These are phyloP conservation scores for Metroxylon sagu DNA, from an alignment of 176 grass and related monocot genomes.

Conservation along the genomic window DNA sequence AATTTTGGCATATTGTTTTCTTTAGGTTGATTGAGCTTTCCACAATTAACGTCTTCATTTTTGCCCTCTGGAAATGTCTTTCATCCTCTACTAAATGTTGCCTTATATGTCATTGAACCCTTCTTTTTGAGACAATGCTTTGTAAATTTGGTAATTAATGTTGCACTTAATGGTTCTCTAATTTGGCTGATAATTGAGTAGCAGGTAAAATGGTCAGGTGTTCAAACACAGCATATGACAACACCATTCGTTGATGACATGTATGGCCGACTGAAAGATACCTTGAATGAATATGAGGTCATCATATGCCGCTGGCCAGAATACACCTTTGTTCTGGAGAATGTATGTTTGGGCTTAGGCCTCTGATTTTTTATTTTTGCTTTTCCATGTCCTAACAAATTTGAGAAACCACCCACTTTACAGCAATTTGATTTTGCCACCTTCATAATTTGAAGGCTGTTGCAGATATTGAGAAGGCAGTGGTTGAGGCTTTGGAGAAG, in stretches of 20 bases:
- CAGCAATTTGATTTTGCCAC: slow-evolving; percentile 21
- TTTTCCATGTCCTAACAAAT: slow-evolving; percentile 9
- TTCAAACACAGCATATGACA: slow-evolving; percentile 86
- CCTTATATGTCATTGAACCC: too few relatives aligned
- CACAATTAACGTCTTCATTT: too few relatives aligned
- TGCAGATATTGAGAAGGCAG: slow-evolving; percentile 96
- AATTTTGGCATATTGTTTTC: too few relatives aligned
- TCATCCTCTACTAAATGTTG: too few relatives aligned
- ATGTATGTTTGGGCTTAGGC: slow-evolving; percentile 44
- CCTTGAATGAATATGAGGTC: slow-evolving; percentile 86
- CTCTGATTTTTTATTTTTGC: slow-evolving; percentile 12
- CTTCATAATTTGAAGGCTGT: slow-evolving; percentile 65
- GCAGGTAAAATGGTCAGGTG: slow-evolving; percentile 97
- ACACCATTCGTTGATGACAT: slow-evolving; percentile 96
- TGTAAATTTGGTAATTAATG: not conserved
- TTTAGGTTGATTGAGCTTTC: too few relatives aligned
- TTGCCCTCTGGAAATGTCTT: too few relatives aligned
- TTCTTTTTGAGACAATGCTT: too few relatives aligned
- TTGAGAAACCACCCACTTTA: slow-evolving; percentile 2
- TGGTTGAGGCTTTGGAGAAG: slow-evolving; percentile 68
- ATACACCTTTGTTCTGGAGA: slow-evolving; percentile 87
- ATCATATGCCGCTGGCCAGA: slow-evolving; percentile 98
- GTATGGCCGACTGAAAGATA: slow-evolving; percentile 75
- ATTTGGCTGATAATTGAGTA: slow-evolving; percentile 4
- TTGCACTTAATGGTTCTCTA: too few relatives aligned